Base-by-base conservation (phyloP, 2,329 filamentous ascomycete species). In the Tolypocladium amazonense region DNA sequence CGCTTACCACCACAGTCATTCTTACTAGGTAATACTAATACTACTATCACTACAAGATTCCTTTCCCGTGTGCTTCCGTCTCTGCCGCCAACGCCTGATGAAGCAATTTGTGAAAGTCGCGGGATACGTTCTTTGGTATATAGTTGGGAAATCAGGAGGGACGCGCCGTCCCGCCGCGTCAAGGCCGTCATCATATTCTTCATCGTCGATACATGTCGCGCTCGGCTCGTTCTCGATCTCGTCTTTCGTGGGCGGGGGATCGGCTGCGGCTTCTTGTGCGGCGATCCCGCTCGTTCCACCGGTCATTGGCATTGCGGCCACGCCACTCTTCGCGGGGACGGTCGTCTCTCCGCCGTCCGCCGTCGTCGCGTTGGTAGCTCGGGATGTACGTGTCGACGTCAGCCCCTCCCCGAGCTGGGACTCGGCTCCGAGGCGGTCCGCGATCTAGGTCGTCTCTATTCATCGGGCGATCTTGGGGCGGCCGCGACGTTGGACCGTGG, bases 351-450 rank as follows among this genome's bases (percentile, higher is more conserved):
- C 75, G 69, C 25, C 72, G 66, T 12, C 65, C 69, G 56, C 66
- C 69, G 15, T 71, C 71, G 27, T 74, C 71, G 4, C 67, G 71
- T 57, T 73, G 69, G 59, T 81, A 81, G 50, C 74, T 76, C 4
- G 79, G 79, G 38, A 81, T 80, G 58, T 81, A 81, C 1, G 79
- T 81, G 61, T 81, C 78, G 27, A 79, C 69, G 58, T 81, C 77
- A 2, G 66, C 67, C 11, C 66, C 71, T 37, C 66, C 71, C 33
- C 66, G 70, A 23, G 62, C 65, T 7, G 68, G 70, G n/a, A 66
- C 71, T 35, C 69, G 68, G 1, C 64, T 69, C 35, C 64, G 71
- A 43, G 69, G 63, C 62, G 73, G 67, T 62, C 75, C 74, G 14
- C 75, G 70, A 47, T 77, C 77, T 7, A 61, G 59, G 53, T 75